Percentiles rank a stretch among this genome's conserved stretches.
Conservation (phyloP, 495 filamentous ascomycete genomes). For the Choiromyces venosus region DNA sequence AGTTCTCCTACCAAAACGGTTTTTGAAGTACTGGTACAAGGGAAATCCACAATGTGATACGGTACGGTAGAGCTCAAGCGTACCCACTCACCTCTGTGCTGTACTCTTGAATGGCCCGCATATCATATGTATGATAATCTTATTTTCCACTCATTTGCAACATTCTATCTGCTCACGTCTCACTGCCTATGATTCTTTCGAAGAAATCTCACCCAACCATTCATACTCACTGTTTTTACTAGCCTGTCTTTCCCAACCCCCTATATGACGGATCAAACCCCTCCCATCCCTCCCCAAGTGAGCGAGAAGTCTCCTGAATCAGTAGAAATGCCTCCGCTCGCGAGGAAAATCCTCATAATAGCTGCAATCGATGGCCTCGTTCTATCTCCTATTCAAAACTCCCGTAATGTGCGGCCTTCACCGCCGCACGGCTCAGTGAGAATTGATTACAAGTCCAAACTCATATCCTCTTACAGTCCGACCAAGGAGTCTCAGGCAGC, state of each 20-base stretch:
- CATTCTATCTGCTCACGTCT: not conserved
- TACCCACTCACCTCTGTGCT: not conserved
- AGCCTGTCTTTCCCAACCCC: not conserved
- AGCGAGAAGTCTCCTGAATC: not conserved
- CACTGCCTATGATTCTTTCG: not conserved
- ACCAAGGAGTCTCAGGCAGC: constrained; percentile 18
- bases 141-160: not conserved
- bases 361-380: constrained; percentile 83
- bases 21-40: not conserved
- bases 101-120: not conserved
- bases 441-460: constrained; percentile 68
- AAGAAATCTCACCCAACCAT: not conserved
- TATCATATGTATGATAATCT: not conserved
- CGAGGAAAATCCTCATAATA: constrained; percentile 72
- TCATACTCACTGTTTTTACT: not conserved
- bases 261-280: not conserved
- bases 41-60: not conserved
- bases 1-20: not conserved
- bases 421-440: constrained; percentile 47
- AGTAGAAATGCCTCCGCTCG: constrained; percentile 53
- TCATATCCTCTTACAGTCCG: constrained; percentile 49
- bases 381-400: constrained; percentile 61
- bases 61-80: not conserved
- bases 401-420: constrained; percentile 44
- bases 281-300: not conserved